A percentile compares a stretch with the other conserved stretches of the same genome.
These are phyloP conservation scores for Arabidopsis hybrid DNA, from an alignment of 441 rosid species.

Conservation along the genomic window DNA sequence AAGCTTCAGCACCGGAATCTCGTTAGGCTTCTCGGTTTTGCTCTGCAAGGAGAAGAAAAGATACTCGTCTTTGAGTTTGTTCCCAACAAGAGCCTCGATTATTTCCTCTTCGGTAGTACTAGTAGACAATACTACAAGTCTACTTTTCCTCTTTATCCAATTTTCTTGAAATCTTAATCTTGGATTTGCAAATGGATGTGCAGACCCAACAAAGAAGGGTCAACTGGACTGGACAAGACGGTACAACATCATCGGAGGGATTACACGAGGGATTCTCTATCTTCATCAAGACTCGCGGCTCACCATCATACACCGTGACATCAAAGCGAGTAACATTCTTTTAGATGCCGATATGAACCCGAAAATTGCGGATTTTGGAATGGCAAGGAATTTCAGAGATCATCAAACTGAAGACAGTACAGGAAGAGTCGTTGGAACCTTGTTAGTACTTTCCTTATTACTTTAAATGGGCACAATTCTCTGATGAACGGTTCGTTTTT, in stretches of 20 bases:
- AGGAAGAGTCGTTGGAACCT: slow-evolving; percentile 39
- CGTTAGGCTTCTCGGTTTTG: not conserved
- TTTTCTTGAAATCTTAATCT: not conserved
- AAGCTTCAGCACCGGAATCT: not conserved
- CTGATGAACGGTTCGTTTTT: too few relatives aligned
- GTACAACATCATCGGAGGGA: slow-evolving; percentile 47
- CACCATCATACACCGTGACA: slow-evolving; percentile 36
- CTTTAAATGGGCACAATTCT: too few relatives aligned
- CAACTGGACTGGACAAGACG: slow-evolving; percentile 46
- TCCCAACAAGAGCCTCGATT: not conserved
- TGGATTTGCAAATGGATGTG: not conserved
- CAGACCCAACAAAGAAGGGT: not conserved
- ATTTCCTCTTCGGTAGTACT: not conserved
- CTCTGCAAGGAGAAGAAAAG: not conserved
- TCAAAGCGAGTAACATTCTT: slow-evolving; percentile 35
- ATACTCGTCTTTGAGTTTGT: slow-evolving; percentile 1
- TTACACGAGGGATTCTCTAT: slow-evolving; percentile 10
- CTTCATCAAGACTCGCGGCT: slow-evolving; percentile 32
- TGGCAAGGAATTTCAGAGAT: slow-evolving; percentile 29
- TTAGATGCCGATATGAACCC: slow-evolving; percentile 35
- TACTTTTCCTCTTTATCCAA: not conserved
- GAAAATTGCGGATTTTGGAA: slow-evolving; percentile 24
- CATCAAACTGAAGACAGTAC: slow-evolving; percentile 39
- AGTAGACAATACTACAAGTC: not conserved
- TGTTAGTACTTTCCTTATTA: slow-evolving; percentile 15